Conservation (phyloP, 2,329 filamentous ascomycete species). For the Triangularia verruculosa region DNA sequence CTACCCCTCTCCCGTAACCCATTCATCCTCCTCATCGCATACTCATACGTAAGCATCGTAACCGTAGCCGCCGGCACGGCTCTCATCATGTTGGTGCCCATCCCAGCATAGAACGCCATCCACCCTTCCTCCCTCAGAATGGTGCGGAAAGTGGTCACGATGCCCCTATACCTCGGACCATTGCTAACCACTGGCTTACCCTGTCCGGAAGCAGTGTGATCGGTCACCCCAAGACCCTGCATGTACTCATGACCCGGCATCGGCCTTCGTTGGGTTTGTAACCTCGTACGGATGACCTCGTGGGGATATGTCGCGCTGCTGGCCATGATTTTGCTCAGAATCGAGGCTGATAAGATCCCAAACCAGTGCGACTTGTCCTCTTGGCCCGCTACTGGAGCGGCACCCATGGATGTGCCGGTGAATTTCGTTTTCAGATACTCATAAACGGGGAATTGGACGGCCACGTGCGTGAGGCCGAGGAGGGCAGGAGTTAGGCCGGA, state of each 20-base stretch:
- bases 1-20: slow-evolving; percentile 40
- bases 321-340: slow-evolving; percentile 90
- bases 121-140: slow-evolving; percentile 91
- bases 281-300: slow-evolving; percentile 86
- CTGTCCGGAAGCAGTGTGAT: slow-evolving; percentile 25
- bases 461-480: slow-evolving; percentile 88
- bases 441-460: slow-evolving; percentile 95
- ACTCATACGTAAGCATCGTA: slow-evolving; percentile 97
- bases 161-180: slow-evolving; percentile 61
- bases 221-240: slow-evolving; percentile 44
- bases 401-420: slow-evolving; percentile 85
- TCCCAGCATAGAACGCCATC: slow-evolving; percentile 93
- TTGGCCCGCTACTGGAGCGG: slow-evolving; percentile 52
- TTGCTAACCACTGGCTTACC: neutral
- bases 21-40: slow-evolving; percentile 56
- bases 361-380: slow-evolving; percentile 68
- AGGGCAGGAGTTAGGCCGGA: slow-evolving; percentile 90
- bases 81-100: slow-evolving; percentile 96
- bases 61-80: slow-evolving; percentile 94
- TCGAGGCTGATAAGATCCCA: slow-evolving; percentile 82
- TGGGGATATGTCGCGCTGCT: slow-evolving; percentile 96
- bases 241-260: slow-evolving; percentile 53
- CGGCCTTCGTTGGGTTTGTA: slow-evolving; percentile 88
- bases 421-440: slow-evolving; percentile 90
- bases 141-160: slow-evolving; percentile 76